These are phyloP conservation scores for Fragosphaeria purpurea DNA, from an alignment of 2,329 filamentous ascomycete genomes.

Conservation along the genomic window DNA sequence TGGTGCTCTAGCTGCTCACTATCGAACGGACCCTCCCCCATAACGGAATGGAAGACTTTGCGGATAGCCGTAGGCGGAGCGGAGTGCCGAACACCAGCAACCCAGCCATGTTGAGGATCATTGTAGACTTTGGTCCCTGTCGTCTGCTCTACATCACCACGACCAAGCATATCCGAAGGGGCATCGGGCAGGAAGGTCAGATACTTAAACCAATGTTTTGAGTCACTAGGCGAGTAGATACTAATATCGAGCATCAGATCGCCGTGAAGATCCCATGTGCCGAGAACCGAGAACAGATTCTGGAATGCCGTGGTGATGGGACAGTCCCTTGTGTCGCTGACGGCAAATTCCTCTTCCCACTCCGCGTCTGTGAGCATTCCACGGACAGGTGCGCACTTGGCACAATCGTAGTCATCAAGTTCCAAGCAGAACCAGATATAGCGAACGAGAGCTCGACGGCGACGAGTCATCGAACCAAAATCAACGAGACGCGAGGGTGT, in stretches of 20 bases:
- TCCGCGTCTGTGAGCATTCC: neutral
- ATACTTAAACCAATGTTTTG: conserved; percentile 22
- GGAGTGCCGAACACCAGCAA: conserved; percentile 12
- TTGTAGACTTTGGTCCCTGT: neutral
- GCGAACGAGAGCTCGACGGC: conserved; percentile 18
- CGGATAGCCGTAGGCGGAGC: conserved; percentile 12
- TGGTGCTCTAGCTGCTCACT: conserved; percentile 13
- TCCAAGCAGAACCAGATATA: conserved; percentile 23
- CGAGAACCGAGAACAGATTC: conserved; percentile 18
- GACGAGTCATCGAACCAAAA: conserved; percentile 19
- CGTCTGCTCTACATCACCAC: conserved; percentile 6
- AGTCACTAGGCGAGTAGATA: conserved; percentile 21
- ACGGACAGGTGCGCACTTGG: conserved; percentile 10
- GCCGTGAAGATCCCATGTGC: conserved; percentile 17
- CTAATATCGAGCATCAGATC: conserved; percentile 22
- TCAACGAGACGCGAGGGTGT: conserved; percentile 19
- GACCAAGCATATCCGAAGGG: neutral
- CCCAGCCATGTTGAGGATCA: conserved; percentile 16
- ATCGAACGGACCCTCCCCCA: conserved; percentile 15
- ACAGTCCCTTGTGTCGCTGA: conserved; percentile 10
- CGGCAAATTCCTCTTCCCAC: neutral
- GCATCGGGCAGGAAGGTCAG: conserved; percentile 19
- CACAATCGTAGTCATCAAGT: conserved; percentile 21
- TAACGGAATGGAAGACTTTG: conserved; percentile 16
- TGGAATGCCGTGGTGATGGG: conserved; percentile 14